Percentiles rank a stretch among this genome's conserved stretches.
Evolutionary conservation across 805 yeast species (phyloP).

Genomic region (Yamadazyma phyllophila): DNA sequence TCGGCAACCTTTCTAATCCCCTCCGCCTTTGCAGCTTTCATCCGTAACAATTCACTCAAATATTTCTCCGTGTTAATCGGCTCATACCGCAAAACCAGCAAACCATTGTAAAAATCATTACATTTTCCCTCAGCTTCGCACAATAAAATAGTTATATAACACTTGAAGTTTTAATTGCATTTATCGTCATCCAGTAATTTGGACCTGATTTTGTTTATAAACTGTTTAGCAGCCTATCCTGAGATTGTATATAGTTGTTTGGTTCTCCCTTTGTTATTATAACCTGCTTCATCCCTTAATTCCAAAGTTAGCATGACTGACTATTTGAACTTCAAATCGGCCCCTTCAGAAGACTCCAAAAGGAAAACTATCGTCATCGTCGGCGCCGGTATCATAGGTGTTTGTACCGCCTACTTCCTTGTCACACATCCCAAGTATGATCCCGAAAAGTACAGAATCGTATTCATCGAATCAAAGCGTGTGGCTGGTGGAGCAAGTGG

Average conservation of each 20-base stretch:
- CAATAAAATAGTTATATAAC: not conserved
- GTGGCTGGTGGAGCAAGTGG: conserved; percentile 98
- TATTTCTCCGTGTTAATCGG: no score
- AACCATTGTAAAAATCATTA: not conserved
- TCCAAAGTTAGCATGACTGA: conserved; percentile 22
- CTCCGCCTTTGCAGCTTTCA: no score
- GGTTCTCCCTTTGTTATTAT: no score
- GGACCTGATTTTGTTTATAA: no score
- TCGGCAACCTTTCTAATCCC: no score
- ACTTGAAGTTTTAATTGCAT: no score
- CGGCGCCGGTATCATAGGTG: conserved; percentile 96
- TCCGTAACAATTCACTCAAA: no score
- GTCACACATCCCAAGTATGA: conserved; percentile 81
- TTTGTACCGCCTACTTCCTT: conserved; percentile 86
- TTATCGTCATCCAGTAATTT: no score
- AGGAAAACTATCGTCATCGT: conserved; percentile 79
- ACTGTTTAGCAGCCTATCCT: no score
- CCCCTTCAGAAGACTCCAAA: conserved; percentile 51
- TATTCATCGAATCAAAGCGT: conserved; percentile 81
- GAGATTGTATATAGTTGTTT: no score
- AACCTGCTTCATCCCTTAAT: not conserved
- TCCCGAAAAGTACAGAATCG: conserved; percentile 70
- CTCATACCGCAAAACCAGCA: not conserved
- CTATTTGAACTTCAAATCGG: conserved; percentile 34
- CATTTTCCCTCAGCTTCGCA: not conserved